Evolutionary conservation across 495 filamentous ascomycete genomes (phyloP), one percentile per base, ranked within the genome.

Genomic region (Umbilicaria muhlenbergii): DNA sequence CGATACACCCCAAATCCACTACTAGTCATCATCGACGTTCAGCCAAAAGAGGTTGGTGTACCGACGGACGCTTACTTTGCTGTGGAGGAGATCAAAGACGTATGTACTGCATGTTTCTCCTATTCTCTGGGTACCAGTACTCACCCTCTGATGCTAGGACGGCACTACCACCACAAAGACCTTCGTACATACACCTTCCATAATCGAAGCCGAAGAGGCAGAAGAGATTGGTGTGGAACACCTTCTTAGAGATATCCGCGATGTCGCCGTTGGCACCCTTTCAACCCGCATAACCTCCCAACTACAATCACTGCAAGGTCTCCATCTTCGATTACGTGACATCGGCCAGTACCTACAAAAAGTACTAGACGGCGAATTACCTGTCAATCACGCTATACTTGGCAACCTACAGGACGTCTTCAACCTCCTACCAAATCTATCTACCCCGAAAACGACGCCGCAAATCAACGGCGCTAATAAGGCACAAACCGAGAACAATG

Each of bases 151-250:
- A 5, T 28, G 1, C 24, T 56, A 98, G 91, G 91, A 98, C 64
- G 91, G 91, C 56, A 95, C 91, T 45, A 94, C 88, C 36, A 95
- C 92, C 50, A 78, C 86, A 50, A 92, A 86, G 62, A 98, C 91
- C 40, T 98, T 98, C 55, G 92, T 98, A 46, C 92, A 98, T 62
- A 96, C 89, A n/a, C 91, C 91, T 2, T 94, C 88, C 38, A 92
- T 88, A 64, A 98, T 98, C 67, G 91, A 96, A 65, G 91, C 91
- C 41, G 91, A 96, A 61, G 91, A 98, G 61, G 92, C 91, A 24
- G 91, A 98, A 65, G 91, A 98, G 62, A 98, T 98, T 48, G 91
- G 91, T 48, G 91, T 98, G 47, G 91, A 98, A 68, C 91, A 98
- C 61, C 77, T 98, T 34, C 78, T 98, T 49, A 83, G 91, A 57